These are phyloP conservation scores for Phytophthora agathidicida DNA, from an alignment of 352 stramenopile species.

Conservation along the genomic window DNA sequence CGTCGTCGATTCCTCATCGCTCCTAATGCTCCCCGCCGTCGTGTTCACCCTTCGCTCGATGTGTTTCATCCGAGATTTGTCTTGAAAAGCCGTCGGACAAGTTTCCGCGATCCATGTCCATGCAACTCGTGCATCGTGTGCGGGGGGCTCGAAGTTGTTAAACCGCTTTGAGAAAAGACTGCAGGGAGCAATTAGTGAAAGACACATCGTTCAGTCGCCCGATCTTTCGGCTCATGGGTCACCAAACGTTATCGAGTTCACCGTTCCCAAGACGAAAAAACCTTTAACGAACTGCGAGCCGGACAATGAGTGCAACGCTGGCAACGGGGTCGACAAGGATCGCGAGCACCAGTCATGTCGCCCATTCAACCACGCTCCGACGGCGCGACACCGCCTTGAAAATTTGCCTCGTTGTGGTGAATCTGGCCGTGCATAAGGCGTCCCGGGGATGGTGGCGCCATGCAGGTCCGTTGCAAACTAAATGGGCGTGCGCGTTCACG, in stretches of 20 bases:
- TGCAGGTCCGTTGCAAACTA: background rate
- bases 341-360: no score
- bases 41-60: background rate
- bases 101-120: no score
- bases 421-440: constrained; percentile 26
- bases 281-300: no score
- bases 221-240: background rate
- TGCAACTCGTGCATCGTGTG: constrained; percentile 2
- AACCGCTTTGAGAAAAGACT: constrained; percentile 1
- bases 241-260: no score
- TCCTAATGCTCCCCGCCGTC: background rate
- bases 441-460: background rate
- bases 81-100: background rate
- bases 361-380: constrained; percentile 17
- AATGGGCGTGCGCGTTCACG: background rate
- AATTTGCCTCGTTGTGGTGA: constrained; percentile 6
- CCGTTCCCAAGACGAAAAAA: no score
- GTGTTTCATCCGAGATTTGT: background rate
- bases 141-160: constrained; percentile 1
- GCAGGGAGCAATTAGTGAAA: constrained; percentile 8
- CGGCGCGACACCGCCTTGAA: constrained; percentile 12
- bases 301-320: no score
- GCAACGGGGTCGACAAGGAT: no score
- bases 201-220: constrained; percentile 4
- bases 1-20: constrained; percentile 2